Conservation (phyloP, 306 rosid genomes). For the Sesbania bispinosa region DNA sequence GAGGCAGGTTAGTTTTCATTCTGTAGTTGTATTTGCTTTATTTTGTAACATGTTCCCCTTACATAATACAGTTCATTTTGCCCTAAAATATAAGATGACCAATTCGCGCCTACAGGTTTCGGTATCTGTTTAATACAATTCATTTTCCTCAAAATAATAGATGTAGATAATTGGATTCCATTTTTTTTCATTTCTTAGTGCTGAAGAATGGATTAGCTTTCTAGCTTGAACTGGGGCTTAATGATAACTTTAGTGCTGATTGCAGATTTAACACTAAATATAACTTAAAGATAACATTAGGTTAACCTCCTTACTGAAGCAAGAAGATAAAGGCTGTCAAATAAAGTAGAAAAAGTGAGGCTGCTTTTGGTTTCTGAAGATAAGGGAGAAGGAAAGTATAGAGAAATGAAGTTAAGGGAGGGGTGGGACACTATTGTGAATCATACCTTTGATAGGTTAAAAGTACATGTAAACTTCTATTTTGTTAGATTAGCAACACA, state of each 20-base stretch:
- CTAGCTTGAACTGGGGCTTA: not conserved
- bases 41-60: not conserved
- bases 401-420: not conserved
- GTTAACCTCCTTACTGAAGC: not conserved
- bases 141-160: not conserved
- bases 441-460: not conserved
- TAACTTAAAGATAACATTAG: not conserved
- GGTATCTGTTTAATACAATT: not conserved
- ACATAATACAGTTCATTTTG: not conserved
- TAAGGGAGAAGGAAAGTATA: not conserved
- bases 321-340: not conserved
- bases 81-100: not conserved
- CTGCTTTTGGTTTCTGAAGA: not conserved
- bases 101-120: not conserved
- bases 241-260: conserved; percentile 1
- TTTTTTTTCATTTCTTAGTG: not conserved
- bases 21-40: not conserved
- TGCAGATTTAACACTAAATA: not conserved
- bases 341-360: not conserved
- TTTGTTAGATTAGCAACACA: not conserved
- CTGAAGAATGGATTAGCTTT: conserved; percentile 4
- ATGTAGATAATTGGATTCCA: not conserved
- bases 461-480: not conserved
- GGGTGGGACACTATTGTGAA: not conserved
- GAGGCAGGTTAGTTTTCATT: conserved; percentile 51